Conservation (phyloP, 176 grass and related monocot species). For the Microstegium vimineum region DNA sequence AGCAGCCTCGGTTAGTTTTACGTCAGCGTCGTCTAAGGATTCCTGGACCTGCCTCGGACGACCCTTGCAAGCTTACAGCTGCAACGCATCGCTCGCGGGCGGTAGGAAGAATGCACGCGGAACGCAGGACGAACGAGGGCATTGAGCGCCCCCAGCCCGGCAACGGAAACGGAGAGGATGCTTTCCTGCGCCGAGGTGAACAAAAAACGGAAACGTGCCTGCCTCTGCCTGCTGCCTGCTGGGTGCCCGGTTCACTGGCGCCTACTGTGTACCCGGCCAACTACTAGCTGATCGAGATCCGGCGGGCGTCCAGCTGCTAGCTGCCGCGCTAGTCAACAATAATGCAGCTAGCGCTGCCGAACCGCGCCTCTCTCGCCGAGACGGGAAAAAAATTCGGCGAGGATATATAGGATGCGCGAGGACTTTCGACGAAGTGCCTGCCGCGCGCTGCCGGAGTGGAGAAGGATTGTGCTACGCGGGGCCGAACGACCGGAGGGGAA, state of each 20-base stretch:
- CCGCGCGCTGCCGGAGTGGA: neutral
- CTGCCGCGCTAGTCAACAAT: neutral
- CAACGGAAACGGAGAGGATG: neutral
- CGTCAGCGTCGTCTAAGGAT: neutral
- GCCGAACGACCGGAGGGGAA: neutral
- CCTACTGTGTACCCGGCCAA: neutral
- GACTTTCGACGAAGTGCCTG: neutral
- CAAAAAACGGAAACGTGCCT: neutral
- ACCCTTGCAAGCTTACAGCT: neutral
- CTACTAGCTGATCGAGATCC: no score
- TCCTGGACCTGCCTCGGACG: neutral
- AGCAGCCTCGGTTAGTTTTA: neutral
- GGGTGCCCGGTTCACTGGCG: neutral
- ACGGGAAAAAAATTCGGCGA: neutral
- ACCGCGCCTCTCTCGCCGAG: neutral
- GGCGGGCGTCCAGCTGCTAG: no score
- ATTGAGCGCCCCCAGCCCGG: neutral
- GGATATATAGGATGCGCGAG: neutral
- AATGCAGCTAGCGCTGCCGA: constrained; percentile 31
- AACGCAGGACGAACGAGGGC: neutral
- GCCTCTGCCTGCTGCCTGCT: no score
- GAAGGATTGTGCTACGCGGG: neutral
- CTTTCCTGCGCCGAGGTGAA: neutral
- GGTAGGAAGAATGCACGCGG: neutral
- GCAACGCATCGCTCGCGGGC: neutral